Conservation (phyloP, 306 rosid genomes). For the Ormosia emarginata region DNA sequence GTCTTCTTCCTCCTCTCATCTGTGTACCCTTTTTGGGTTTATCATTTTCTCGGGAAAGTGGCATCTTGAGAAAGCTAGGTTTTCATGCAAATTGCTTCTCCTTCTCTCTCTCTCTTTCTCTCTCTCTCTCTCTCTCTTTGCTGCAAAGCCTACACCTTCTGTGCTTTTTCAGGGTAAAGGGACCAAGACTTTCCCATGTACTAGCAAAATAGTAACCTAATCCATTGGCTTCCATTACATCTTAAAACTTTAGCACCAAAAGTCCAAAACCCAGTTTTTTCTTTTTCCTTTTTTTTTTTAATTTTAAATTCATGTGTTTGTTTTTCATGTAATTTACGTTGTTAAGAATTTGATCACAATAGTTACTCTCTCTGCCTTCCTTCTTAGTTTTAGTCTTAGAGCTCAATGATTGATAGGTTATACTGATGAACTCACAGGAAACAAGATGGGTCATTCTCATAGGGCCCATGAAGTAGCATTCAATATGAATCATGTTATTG, state of each 20-base stretch:
- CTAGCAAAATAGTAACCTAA: neutral
- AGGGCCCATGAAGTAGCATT: conserved; percentile 6
- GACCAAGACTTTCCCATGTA: neutral
- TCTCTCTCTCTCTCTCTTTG: neutral
- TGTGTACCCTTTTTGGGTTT: neutral
- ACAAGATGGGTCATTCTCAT: neutral
- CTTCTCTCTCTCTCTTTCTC: neutral
- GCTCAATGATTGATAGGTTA: conserved; percentile 1
- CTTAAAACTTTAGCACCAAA: neutral
- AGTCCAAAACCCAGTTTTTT: neutral
- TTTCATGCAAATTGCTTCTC: neutral
- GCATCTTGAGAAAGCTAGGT: conserved; percentile 7
- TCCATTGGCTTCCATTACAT: neutral
- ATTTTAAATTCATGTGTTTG: neutral
- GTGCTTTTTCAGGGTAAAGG: conserved; percentile 11
- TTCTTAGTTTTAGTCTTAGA: neutral
- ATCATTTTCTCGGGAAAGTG: conserved; percentile 21
- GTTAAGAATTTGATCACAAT: neutral
- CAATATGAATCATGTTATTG: neutral
- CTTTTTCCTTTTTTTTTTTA: no score
- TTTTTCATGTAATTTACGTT: neutral
- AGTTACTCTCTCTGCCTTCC: neutral
- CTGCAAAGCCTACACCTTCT: neutral
- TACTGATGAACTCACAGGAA: neutral
- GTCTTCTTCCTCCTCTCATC: neutral